Evolutionary conservation across 805 yeast species (phyloP).

Genomic region (Yarrowia deformans): DNA sequence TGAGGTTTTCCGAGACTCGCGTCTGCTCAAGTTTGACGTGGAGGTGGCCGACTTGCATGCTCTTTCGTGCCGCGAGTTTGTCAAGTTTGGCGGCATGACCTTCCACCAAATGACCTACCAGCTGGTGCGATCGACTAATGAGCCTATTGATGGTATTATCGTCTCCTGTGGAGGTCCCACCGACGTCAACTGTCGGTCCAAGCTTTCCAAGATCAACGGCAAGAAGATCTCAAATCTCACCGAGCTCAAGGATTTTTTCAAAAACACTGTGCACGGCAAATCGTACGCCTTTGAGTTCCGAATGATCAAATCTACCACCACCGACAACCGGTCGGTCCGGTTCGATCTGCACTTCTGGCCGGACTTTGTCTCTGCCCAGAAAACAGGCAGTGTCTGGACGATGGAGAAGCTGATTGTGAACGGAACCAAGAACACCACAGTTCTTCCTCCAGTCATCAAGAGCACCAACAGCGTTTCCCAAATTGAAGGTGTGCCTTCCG

Average conservation of each 20-base stretch:
- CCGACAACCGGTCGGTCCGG: slow-evolving; percentile 21
- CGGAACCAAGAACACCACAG: not conserved
- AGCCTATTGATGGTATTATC: slow-evolving; percentile 80
- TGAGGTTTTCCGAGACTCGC: slow-evolving; percentile 76
- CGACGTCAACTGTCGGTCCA: slow-evolving; percentile 66
- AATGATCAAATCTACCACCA: not conserved
- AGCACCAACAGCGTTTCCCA: not conserved
- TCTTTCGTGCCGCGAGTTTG: slow-evolving; percentile 81
- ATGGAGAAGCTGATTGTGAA: slow-evolving; percentile 1
- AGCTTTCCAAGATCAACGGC: slow-evolving; percentile 44
- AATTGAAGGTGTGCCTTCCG: not conserved
- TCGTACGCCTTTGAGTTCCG: slow-evolving; percentile 25
- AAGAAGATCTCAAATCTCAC: not conserved
- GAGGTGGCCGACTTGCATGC: slow-evolving; percentile 76
- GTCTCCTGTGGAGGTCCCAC: slow-evolving; percentile 68
- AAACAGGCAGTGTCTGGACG: slow-evolving; percentile 56
- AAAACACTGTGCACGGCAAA: slow-evolving; percentile 1
- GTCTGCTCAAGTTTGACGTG: slow-evolving; percentile 58
- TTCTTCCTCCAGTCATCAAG: slow-evolving; percentile 6
- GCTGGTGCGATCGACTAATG: slow-evolving; percentile 80
- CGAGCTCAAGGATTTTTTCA: slow-evolving; percentile 3
- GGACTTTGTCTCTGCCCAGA: slow-evolving; percentile 1
- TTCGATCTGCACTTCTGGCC: slow-evolving; percentile 35
- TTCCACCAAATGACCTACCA: slow-evolving; percentile 88
- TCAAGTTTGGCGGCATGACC: slow-evolving; percentile 85